Base-by-base conservation (phyloP, 441 rosid species). In the Syzygium syzygioides region DNA sequence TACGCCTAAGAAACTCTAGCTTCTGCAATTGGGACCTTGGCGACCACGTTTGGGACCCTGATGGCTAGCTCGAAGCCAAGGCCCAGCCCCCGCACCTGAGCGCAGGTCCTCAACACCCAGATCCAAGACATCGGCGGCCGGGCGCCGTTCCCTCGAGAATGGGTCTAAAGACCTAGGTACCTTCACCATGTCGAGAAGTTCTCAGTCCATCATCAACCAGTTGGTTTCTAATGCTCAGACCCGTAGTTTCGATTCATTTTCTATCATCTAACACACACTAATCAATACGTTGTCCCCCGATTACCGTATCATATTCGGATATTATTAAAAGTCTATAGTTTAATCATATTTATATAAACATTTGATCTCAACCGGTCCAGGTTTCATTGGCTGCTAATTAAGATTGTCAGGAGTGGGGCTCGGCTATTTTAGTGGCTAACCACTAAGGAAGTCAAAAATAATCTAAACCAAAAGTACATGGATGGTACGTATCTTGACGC, bases 61-160 rank as follows among this genome's bases (percentile, higher is more conserved):
- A 32, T 32, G 48, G 79, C 18, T 9, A 32, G 26, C 25, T 26
- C 6, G 34, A 19, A 20, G 28, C 15, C 28, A 10, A 34, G 79
- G 79, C 50, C 80, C 37, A 37, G 28, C 41, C 80, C 80, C 41
- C 12, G 10, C 12, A 17, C 28, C 7, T 3, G 13, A 71, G 80
- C 28, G 4, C 0, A 41, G 83, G 83, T 23, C 50, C 80, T 71
- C 14, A 76, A 41, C 9, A 76, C 45, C n/a, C 17, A 3, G 14
- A 3, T 6, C 3, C 28, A n/a, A 64, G 37, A 32, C 71, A 64
- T 8, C n/a, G 5, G 20, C 30, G 32, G 37, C 37, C 30, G n/a
- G 37, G 37, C 37, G 10, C 8, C 0, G 1, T 5, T 14, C 37
- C 37, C 20, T 15, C 5, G 0, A 64, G 20, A 34, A 64, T 11